phyloP scores from a whole-genome alignment of 306 rosid genomes.

The Prunus padus region DNA sequence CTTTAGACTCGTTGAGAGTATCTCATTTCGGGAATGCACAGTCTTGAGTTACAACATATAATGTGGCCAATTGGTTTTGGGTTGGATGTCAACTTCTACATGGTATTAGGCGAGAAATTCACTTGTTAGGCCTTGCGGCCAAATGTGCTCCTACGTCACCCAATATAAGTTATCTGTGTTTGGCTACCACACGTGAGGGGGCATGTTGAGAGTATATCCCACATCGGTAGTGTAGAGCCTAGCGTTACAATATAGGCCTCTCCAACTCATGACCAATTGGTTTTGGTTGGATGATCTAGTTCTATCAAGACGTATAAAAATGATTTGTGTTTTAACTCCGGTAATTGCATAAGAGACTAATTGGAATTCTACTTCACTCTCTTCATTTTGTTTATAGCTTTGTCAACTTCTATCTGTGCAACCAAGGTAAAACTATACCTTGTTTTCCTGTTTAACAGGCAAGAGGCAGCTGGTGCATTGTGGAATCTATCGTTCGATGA shows the following conservation, averaged over 20 bases:
- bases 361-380: not conserved
- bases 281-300: constrained; percentile 1
- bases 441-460: constrained; percentile 49
- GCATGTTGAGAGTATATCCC: not conserved
- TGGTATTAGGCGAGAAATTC: not conserved
- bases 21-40: not conserved
- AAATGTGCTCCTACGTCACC: not conserved
- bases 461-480: constrained; percentile 99
- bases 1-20: not conserved
- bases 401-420: not conserved
- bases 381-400: not conserved
- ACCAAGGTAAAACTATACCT: not conserved
- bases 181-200: not conserved
- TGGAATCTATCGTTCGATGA: constrained; percentile 99
- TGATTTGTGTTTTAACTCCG: constrained; percentile 1
- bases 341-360: not conserved
- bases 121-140: not conserved
- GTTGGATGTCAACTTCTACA: not conserved
- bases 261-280: not conserved
- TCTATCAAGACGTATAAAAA: not conserved
- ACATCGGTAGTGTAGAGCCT: not conserved
- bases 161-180: not conserved
- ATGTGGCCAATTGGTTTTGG: not conserved
- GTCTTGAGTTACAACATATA: not conserved
- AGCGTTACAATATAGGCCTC: not conserved